Evolutionary conservation across 2,329 filamentous ascomycete species (phyloP).

Genomic region (Pseudopyrenochaeta lycopersici): DNA sequence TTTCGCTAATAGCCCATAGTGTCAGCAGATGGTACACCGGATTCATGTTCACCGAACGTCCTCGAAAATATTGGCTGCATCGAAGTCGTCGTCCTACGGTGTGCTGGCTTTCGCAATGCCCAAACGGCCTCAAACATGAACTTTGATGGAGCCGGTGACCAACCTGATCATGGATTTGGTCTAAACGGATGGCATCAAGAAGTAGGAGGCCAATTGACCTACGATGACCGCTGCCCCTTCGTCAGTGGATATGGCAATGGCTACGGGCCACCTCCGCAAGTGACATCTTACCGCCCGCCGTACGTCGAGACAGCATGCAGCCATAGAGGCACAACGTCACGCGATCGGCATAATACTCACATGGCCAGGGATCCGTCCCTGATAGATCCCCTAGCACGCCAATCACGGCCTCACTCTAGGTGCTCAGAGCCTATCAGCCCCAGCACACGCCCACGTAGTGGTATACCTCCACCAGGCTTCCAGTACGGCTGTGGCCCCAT

Average conservation of each 20-base stretch:
- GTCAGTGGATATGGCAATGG: not conserved
- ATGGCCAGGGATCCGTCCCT: not conserved
- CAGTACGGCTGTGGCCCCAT: conserved; percentile 42
- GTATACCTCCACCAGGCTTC: conserved; percentile 18
- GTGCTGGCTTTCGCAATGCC: conserved; percentile 38
- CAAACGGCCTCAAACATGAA: conserved; percentile 32
- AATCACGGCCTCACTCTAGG: conserved; percentile 6
- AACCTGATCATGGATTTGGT: conserved; percentile 17
- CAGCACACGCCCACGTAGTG: conserved; percentile 1
- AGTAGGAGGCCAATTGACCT: conserved; percentile 6
- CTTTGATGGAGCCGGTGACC: conserved; percentile 38
- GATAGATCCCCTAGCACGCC: not conserved
- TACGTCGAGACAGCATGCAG: conserved; percentile 23
- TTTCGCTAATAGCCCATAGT: conserved; percentile 37
- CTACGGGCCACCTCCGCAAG: conserved; percentile 9
- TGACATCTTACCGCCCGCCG: conserved; percentile 15
- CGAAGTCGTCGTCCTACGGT: conserved; percentile 58
- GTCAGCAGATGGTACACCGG: conserved; percentile 48
- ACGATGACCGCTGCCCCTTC: conserved; percentile 26
- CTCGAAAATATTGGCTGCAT: conserved; percentile 57
- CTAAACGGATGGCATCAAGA: conserved; percentile 19
- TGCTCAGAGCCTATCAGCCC: conserved; percentile 20
- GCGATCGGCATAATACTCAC: conserved; percentile 1
- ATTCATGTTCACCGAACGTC: conserved; percentile 40
- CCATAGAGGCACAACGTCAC: conserved; percentile 7